Evolutionary conservation across 805 yeast species (phyloP), one percentile per base, ranked within the genome.

Genomic region (Sugiyamaella americana): DNA sequence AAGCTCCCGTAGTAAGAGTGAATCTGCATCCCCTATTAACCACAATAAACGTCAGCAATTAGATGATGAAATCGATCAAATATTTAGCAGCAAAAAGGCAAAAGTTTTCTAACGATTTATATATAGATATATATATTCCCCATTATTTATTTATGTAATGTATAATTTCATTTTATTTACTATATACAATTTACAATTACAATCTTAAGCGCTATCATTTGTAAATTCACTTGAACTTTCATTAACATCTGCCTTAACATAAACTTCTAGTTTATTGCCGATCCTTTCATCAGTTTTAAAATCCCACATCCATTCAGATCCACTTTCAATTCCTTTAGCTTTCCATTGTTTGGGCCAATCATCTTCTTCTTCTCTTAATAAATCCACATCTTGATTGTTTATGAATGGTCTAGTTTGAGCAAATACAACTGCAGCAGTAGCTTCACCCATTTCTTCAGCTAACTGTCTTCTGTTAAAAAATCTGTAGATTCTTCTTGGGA

Each of bases 261-360:
- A 68, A 3, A 67, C 64, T 20, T 45, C 23, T 44, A 87, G 61
- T 46, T 77, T 65, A 20, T 65, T 61, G 8, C 74, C 63, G 16
- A 91, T 78, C 50, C 95, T 70, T 5, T 76, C 78, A 60, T 91
- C 98, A 23, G 77, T 77, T 5, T 61, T 69, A 40, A 89, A 68
- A 22, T 83, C 89, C 58, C 80, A 79, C 46, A 82, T 79, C 98
- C 98, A 91, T 62, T 91, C 97, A 53, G 95, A 83, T 36, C 76
- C 68, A 53, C 79, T 82, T 44, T 78, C 84, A 40, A 65, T 61
- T n/a, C 96, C 95, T 49, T 73, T 74, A 54, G 79, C 73, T 29
- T 86, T 84, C 96, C 97, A 91, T 48, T 75, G 74, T 46, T 30
- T 64, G 11, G 96, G 96, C 97, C 97, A 91, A 53, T 86, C 91